Conservation (phyloP, 768 basidiomycete genomes). For the Mycena vulgaris region DNA sequence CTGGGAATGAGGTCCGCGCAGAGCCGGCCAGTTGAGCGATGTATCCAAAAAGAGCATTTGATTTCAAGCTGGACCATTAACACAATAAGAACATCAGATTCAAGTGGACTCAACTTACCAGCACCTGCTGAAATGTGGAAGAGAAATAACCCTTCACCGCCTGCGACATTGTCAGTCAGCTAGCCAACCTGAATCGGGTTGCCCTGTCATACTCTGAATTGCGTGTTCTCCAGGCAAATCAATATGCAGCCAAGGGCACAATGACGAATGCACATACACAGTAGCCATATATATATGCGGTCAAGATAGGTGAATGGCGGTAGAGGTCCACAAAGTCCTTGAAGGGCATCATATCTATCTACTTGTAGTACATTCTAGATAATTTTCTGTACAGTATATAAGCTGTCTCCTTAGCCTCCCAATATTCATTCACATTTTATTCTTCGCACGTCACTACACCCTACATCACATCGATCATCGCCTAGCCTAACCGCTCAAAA, state of each 20-base stretch:
- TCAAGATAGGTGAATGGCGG: slow-evolving; percentile 12
- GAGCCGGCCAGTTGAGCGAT: slow-evolving; percentile 19
- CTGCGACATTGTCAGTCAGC: background rate
- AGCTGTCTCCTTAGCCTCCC: background rate
- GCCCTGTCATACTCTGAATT: slow-evolving; percentile 13
- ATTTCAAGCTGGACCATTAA: background rate
- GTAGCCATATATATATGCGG: background rate
- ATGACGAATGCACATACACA: background rate
- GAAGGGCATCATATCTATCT: slow-evolving; percentile 10
- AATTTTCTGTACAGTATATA: background rate
- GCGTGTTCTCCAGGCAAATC: background rate
- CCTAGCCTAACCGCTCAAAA: too few relatives aligned
- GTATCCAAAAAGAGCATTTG: slow-evolving; percentile 20
- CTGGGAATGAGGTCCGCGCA: background rate
- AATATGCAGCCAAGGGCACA: background rate
- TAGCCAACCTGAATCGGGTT: too few relatives aligned
- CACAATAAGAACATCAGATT: background rate
- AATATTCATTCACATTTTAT: too few relatives aligned
- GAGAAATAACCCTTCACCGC: background rate
- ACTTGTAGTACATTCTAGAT: background rate
- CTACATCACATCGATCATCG: too few relatives aligned
- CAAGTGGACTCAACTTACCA: background rate
- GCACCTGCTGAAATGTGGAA: background rate
- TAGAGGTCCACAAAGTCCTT: slow-evolving; percentile 7
- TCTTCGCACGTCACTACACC: too few relatives aligned